phyloP scores from a whole-genome alignment of 306 rosid genomes.

The Castanea sativa region DNA sequence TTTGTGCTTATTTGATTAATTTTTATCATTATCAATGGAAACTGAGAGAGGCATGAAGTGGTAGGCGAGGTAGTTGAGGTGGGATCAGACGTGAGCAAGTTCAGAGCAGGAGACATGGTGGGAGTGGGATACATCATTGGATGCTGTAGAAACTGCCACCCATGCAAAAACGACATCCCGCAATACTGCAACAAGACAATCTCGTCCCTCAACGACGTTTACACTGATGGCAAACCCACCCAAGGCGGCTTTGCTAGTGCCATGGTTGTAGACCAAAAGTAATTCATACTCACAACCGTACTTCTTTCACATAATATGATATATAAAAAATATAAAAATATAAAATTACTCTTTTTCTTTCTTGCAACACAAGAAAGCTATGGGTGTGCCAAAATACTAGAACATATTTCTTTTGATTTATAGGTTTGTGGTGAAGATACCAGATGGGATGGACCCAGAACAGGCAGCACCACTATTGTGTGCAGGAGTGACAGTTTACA shows the following conservation, averaged over 20 bases:
- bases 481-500: slow-evolving; percentile 78
- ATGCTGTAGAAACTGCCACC: slow-evolving; percentile 55
- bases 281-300: not conserved
- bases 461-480: slow-evolving; percentile 78
- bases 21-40: not conserved
- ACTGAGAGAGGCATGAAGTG: slow-evolving; percentile 57
- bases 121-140: slow-evolving; percentile 79
- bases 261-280: slow-evolving; percentile 74
- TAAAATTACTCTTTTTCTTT: not conserved
- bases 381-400: no score
- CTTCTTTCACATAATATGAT: not conserved
- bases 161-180: slow-evolving; percentile 58
- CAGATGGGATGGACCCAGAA: slow-evolving; percentile 63
- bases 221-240: slow-evolving; percentile 63
- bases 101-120: slow-evolving; percentile 56
- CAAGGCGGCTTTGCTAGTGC: slow-evolving; percentile 83
- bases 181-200: slow-evolving; percentile 81
- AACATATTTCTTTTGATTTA: not conserved
- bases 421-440: slow-evolving; percentile 79
- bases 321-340: fast-evolving
- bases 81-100: slow-evolving; percentile 59
- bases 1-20: not conserved
- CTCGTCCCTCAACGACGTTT: slow-evolving; percentile 72
- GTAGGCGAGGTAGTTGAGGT: slow-evolving; percentile 80
- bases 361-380: not conserved